phyloP scores from a whole-genome alignment of 1,284 basidiomycete species.

The Ganoderma lingzhi region DNA sequence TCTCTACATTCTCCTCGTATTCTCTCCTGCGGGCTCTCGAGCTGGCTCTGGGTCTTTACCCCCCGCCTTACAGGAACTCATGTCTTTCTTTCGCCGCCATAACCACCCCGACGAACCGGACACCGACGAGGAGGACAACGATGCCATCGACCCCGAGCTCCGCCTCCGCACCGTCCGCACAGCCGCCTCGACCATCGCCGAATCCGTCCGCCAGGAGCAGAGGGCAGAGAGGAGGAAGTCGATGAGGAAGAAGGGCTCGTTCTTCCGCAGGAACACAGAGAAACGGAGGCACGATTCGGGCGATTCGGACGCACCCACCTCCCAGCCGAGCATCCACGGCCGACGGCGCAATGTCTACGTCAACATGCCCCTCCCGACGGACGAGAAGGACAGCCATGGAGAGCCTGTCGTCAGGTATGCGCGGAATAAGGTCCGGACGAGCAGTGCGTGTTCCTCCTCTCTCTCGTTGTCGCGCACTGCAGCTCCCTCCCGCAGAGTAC shows the following conservation, averaged over 20 bases:
- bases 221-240: conserved; percentile 73
- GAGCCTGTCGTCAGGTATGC: conserved; percentile 84
- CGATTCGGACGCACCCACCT: conserved; percentile 33
- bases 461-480: conserved; percentile 12
- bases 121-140: conserved; percentile 67
- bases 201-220: conserved; percentile 82
- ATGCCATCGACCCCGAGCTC: conserved; percentile 82
- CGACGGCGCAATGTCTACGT: conserved; percentile 82
- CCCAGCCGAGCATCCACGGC: conserved; percentile 52
- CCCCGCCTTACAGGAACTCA: conserved; percentile 22
- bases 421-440: conserved; percentile 95
- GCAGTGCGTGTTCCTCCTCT: conserved; percentile 65
- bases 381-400: conserved; percentile 74
- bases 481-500: conserved; percentile 68
- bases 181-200: conserved; percentile 88
- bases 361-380: conserved; percentile 70
- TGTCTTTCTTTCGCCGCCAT: conserved; percentile 41
- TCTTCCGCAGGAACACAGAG: conserved; percentile 61
- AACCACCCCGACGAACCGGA: conserved; percentile 48
- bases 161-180: conserved; percentile 89
- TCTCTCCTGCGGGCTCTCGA: conserved; percentile 30
- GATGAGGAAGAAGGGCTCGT: conserved; percentile 61
- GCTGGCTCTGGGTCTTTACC: conserved; percentile 38
- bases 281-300: conserved; percentile 55
- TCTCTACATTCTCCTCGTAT: conserved; percentile 18